phyloP scores from a whole-genome alignment of 2,329 filamentous ascomycete species.

The Coniosporium tulheliwenetii region DNA sequence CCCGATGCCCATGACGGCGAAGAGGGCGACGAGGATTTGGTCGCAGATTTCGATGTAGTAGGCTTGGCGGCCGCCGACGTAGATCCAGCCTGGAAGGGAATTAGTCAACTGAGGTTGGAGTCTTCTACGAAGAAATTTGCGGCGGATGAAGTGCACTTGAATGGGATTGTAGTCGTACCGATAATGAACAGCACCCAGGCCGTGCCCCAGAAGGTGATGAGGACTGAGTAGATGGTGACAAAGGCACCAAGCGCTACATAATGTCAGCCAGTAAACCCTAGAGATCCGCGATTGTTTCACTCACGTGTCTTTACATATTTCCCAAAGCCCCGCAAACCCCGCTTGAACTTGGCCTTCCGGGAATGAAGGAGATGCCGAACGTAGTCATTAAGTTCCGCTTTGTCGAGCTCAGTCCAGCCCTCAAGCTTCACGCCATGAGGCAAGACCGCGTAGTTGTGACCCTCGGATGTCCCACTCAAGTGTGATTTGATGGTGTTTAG shows the following conservation, averaged over 20 bases:
- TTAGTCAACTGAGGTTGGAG: background rate
- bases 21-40: conserved; percentile 44
- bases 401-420: conserved; percentile 61
- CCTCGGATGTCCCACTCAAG: conserved; percentile 39
- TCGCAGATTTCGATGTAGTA: conserved; percentile 41
- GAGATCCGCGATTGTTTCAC: conserved; percentile 12
- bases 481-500: conserved; percentile 46
- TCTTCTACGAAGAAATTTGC: too few species aligned
- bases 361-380: conserved; percentile 82
- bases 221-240: conserved; percentile 66
- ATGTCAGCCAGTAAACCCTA: background rate
- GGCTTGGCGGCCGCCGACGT: conserved; percentile 55
- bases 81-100: conserved; percentile 49
- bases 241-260: conserved; percentile 58
- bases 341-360: conserved; percentile 62
- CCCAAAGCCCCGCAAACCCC: conserved; percentile 62
- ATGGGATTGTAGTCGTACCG: conserved; percentile 25
- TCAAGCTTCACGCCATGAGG: conserved; percentile 58
- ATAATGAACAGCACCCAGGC: conserved; percentile 88
- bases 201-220: conserved; percentile 73
- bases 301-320: conserved; percentile 59
- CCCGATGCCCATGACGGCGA: conserved; percentile 47
- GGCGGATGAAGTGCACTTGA: background rate
- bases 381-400: conserved; percentile 66
- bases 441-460: conserved; percentile 55